Conservation (phyloP, 2,329 filamentous ascomycete genomes). For the Phoma sp. region DNA sequence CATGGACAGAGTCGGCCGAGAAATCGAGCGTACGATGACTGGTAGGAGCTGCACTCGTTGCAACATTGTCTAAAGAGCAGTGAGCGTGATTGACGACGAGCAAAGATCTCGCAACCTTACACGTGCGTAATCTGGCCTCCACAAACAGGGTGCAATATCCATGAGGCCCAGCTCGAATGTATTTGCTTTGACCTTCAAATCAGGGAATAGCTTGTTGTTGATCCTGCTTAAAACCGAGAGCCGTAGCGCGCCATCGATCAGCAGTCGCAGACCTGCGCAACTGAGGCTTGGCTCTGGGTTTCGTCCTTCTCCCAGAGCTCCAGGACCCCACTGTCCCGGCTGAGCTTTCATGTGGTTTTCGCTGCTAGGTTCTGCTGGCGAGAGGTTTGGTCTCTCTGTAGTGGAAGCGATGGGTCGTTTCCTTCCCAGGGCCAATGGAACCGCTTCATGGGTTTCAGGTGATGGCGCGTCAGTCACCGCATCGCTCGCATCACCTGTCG, state of each 20-base stretch:
- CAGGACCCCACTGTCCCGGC: no score
- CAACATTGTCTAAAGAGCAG: conserved; percentile 32
- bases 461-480: background rate
- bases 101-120: conserved; percentile 24
- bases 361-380: no score
- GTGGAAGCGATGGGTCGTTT: background rate
- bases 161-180: conserved; percentile 44
- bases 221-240: conserved; percentile 42
- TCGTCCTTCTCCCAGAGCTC: background rate
- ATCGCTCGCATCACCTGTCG: no score
- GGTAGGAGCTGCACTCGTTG: conserved; percentile 47
- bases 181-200: conserved; percentile 40
- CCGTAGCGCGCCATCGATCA: conserved; percentile 47
- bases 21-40: conserved; percentile 46
- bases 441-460: background rate
- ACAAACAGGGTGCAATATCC: conserved; percentile 49
- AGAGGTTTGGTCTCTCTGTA: background rate
- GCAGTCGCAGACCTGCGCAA: conserved; percentile 9
- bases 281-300: background rate
- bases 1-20: conserved; percentile 6
- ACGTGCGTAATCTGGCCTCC: conserved; percentile 46
- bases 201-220: conserved; percentile 25
- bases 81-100: background rate
- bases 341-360: background rate
- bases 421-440: background rate